These are phyloP conservation scores for Noccaea bulbosa DNA, from an alignment of 345 rosid species.

Conservation along the genomic window DNA sequence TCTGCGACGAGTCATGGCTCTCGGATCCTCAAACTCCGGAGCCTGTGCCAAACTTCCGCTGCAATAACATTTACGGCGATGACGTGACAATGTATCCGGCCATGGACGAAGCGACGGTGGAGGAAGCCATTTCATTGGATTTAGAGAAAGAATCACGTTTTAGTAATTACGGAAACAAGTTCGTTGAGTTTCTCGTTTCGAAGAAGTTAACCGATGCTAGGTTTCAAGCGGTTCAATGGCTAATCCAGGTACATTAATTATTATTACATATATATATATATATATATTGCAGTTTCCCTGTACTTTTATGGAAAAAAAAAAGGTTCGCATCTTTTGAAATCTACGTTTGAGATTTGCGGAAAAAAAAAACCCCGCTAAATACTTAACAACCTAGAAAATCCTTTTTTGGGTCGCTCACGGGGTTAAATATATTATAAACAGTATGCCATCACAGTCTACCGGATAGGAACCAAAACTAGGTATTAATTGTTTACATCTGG, in stretches of 20 bases:
- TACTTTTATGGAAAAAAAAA: neutral
- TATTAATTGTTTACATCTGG: too few species aligned
- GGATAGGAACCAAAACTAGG: neutral
- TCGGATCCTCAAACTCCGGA: slow-evolving; percentile 30
- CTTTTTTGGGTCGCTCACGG: too few species aligned
- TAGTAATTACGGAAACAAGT: slow-evolving; percentile 29
- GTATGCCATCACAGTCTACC: neutral
- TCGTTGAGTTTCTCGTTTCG: slow-evolving; percentile 27
- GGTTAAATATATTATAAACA: too few species aligned
- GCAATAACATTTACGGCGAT: neutral
- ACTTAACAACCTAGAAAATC: neutral
- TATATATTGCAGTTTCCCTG: neutral
- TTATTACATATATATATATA: neutral
- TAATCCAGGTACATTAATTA: slow-evolving; percentile 27
- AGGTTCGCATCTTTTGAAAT: neutral
- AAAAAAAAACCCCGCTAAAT: neutral
- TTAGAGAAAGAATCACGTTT: slow-evolving; percentile 39
- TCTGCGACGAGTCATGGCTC: slow-evolving; percentile 43
- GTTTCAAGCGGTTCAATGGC: slow-evolving; percentile 38
- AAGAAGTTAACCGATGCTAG: slow-evolving; percentile 31
- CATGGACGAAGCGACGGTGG: slow-evolving; percentile 16
- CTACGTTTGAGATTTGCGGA: neutral
- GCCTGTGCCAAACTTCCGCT: slow-evolving; percentile 11
- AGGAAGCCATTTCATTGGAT: slow-evolving; percentile 36
- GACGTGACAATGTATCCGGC: slow-evolving; percentile 12